These are phyloP conservation scores for Logfia minima DNA, from an alignment of 129 eudicot species.

Conservation along the genomic window DNA sequence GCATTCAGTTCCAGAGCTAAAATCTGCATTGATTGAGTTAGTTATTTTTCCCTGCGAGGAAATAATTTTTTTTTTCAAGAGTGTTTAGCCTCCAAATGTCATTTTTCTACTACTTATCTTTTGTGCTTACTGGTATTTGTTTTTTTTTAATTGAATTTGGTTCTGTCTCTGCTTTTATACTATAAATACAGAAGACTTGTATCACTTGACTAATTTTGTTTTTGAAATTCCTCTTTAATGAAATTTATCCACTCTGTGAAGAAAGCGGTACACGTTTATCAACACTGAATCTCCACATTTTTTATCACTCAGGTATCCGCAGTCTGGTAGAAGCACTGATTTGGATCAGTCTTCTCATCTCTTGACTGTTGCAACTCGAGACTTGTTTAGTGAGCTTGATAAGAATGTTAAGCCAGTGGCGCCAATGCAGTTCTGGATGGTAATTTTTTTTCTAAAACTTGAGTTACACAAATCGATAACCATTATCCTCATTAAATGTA, in stretches of 20 bases:
- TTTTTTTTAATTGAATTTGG: neutral
- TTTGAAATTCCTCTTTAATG: neutral
- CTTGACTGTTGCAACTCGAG: slow-evolving; percentile 89
- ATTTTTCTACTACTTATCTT: slow-evolving; percentile 3
- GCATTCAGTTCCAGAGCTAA: slow-evolving; percentile 96
- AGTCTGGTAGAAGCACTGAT: slow-evolving; percentile 64
- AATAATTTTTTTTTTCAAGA: neutral
- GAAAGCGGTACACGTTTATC: neutral
- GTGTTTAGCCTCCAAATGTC: slow-evolving; percentile 5
- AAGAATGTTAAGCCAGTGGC: slow-evolving; percentile 93
- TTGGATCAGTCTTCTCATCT: slow-evolving; percentile 90
- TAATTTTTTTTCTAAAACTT: slow-evolving; percentile 21
- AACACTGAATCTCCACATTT: neutral
- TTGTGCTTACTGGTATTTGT: neutral
- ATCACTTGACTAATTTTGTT: neutral
- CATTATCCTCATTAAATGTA: too few relatives aligned
- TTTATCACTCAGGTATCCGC: slow-evolving; percentile 66
- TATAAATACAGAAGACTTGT: neutral
- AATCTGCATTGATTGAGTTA: slow-evolving; percentile 81
- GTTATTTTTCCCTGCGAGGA: slow-evolving; percentile 13
- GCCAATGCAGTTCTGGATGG: slow-evolving; percentile 96
- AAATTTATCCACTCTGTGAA: neutral
- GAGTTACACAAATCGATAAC: neutral
- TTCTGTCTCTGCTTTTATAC: neutral
- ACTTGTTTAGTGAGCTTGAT: slow-evolving; percentile 86